Evolutionary conservation across 805 yeast species (phyloP).

Genomic region (Hanseniaspora jakobsenii): DNA sequence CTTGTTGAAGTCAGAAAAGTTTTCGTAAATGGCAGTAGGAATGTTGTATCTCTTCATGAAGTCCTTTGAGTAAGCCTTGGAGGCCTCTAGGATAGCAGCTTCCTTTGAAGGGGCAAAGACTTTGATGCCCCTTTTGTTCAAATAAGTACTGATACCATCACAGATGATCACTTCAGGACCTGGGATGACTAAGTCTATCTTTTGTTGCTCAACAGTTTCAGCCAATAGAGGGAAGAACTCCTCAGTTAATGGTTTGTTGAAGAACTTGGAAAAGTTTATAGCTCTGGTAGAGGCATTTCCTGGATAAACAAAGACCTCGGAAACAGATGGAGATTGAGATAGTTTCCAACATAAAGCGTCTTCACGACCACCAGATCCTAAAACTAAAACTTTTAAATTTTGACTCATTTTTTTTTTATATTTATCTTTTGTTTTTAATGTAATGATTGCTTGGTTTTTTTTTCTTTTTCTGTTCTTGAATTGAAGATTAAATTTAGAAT

Average conservation of each 20-base stretch:
- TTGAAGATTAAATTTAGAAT: neutral
- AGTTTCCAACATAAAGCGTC: constrained; percentile 92
- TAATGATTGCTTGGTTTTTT: no score
- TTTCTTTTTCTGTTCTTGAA: no score
- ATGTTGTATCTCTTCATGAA: constrained; percentile 86
- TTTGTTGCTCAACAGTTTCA: constrained; percentile 54
- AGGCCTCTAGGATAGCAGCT: constrained; percentile 94
- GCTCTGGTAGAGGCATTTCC: constrained; percentile 88
- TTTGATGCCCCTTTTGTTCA: constrained; percentile 64
- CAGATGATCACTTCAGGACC: constrained; percentile 98
- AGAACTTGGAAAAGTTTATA: constrained; percentile 21
- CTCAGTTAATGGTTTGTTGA: constrained; percentile 51
- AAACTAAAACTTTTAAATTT: constrained; percentile 54
- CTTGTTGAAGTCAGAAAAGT: constrained; percentile 61
- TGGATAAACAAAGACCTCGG: constrained; percentile 78
- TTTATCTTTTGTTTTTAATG: no score
- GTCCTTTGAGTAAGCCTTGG: constrained; percentile 85
- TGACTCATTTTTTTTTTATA: constrained; percentile 1
- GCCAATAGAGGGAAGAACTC: constrained; percentile 59
- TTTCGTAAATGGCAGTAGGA: constrained; percentile 86
- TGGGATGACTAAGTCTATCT: constrained; percentile 69
- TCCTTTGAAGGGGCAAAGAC: constrained; percentile 90
- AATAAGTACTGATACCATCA: constrained; percentile 38
- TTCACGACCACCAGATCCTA: constrained; percentile 99
- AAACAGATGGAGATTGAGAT: constrained; percentile 61